Evolutionary conservation across 2,329 filamentous ascomycete species (phyloP).

Genomic region (Fusarium sp.): DNA sequence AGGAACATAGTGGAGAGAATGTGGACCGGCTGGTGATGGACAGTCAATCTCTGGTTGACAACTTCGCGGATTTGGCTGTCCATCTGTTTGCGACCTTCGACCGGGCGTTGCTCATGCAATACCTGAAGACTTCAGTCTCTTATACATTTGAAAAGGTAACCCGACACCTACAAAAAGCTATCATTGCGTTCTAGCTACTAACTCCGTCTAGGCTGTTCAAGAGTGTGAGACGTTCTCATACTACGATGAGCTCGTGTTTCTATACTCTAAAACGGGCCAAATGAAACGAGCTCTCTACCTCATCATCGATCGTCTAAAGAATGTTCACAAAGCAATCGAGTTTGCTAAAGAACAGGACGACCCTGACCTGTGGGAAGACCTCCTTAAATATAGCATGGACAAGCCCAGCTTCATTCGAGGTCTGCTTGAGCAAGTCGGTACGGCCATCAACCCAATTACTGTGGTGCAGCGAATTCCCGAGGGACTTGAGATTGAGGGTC

Average conservation of each 20-base stretch:
- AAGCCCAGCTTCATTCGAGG: constrained; percentile 95
- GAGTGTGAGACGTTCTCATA: constrained; percentile 85
- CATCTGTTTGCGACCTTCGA: constrained; percentile 88
- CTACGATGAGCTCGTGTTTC: constrained; percentile 92
- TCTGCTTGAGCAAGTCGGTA: constrained; percentile 92
- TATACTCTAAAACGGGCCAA: constrained; percentile 94
- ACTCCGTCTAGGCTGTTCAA: constrained; percentile 64
- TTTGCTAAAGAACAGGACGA: constrained; percentile 96
- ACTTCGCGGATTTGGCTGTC: constrained; percentile 87
- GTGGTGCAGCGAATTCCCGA: constrained; percentile 92
- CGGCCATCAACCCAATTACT: constrained; percentile 89
- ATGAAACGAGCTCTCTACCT: constrained; percentile 91
- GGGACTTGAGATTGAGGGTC: constrained; percentile 89
- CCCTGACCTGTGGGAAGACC: constrained; percentile 91
- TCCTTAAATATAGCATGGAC: constrained; percentile 96
- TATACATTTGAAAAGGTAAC: constrained; percentile 84
- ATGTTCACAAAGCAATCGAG: constrained; percentile 91
- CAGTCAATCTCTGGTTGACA: constrained; percentile 78
- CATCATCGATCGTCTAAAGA: constrained; percentile 91
- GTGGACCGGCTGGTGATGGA: constrained; percentile 68
- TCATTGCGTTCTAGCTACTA: constrained; percentile 2
- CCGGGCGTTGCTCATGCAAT: constrained; percentile 82
- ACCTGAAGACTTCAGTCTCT: constrained; percentile 83
- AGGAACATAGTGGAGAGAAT: constrained; percentile 63
- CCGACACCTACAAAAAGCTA: not conserved